phyloP scores from a whole-genome alignment of 176 grass and related monocot genomes.

The Lolium multiflorum region DNA sequence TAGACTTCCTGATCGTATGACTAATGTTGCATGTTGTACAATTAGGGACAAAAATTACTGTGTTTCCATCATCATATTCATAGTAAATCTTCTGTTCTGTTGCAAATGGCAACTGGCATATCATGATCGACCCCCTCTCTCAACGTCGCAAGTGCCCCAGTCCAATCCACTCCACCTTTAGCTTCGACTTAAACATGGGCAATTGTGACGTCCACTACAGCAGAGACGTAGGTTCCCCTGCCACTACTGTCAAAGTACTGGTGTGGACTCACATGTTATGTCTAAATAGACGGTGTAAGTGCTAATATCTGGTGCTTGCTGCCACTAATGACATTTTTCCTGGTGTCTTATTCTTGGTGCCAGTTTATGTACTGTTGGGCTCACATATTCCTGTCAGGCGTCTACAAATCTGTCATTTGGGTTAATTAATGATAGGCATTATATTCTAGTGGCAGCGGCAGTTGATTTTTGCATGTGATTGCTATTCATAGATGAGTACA shows the following conservation, averaged over 20 bases:
- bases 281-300: background rate
- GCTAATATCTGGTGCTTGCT: background rate
- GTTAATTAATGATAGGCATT: background rate
- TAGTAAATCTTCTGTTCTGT: background rate
- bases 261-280: background rate
- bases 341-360: background rate
- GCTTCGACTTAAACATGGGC: background rate
- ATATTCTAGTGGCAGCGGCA: background rate
- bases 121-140: background rate
- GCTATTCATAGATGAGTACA: too few relatives aligned
- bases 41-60: background rate
- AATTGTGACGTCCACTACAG: background rate
- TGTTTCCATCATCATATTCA: background rate
- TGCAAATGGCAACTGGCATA: background rate
- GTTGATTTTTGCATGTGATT: background rate
- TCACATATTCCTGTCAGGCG: background rate
- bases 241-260: background rate
- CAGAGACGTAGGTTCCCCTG: background rate
- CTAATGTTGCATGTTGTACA: background rate
- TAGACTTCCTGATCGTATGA: background rate
- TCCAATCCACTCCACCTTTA: background rate
- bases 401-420: background rate
- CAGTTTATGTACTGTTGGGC: background rate
- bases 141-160: background rate
- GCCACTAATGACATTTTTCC: background rate